These are phyloP conservation scores for Oenanthe javanica DNA, from an alignment of 140 eudicot genomes.

Conservation along the genomic window DNA sequence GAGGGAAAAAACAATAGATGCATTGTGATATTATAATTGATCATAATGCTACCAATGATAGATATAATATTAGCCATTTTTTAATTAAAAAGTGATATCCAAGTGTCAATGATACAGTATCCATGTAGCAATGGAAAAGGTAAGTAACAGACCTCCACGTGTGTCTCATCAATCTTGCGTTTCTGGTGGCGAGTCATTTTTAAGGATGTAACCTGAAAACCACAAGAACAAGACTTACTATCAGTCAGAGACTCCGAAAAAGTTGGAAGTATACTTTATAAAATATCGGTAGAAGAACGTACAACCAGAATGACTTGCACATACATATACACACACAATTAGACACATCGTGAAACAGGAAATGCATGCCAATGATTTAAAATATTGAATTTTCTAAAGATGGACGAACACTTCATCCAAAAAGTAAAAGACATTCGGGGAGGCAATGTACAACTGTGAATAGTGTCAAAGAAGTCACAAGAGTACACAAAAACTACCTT, in stretches of 20 bases:
- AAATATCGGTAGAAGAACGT: not conserved
- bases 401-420: not conserved
- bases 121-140: not conserved
- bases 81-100: not conserved
- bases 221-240: constrained; percentile 10
- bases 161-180: constrained; percentile 96
- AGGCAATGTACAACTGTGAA: too few species aligned
- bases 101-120: not conserved
- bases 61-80: not conserved
- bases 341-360: not conserved
- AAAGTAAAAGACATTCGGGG: not conserved
- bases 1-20: not conserved
- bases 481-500: constrained; percentile 42
- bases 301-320: not conserved
- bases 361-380: not conserved
- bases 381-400: not conserved
- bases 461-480: not conserved
- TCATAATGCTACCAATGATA: not conserved
- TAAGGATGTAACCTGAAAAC: constrained; percentile 71
- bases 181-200: constrained; percentile 98
- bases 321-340: not conserved
- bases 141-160: constrained; percentile 66
- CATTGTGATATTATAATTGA: not conserved
- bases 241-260: not conserved
- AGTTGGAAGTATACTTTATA: not conserved